Evolutionary conservation across 1,139 yeast genomes (phyloP).

Genomic region (Diutina sp.): DNA sequence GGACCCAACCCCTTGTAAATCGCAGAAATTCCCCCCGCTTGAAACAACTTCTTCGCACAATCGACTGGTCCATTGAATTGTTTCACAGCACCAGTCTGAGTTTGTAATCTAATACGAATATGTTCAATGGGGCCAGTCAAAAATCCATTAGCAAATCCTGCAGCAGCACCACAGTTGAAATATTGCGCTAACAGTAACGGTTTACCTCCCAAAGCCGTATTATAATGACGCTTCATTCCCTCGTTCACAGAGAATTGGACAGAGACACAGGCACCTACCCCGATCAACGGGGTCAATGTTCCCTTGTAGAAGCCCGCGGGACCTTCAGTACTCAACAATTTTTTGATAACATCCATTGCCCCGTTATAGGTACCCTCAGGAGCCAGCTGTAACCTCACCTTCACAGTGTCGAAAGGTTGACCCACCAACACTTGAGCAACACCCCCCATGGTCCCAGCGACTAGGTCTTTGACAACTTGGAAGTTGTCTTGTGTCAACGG

Average conservation of each 20-base stretch:
- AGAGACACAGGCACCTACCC: slow-evolving; percentile 83
- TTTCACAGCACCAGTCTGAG: slow-evolving; percentile 42
- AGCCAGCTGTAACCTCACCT: slow-evolving; percentile 81
- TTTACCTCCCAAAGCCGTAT: slow-evolving; percentile 24
- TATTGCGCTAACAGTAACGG: slow-evolving; percentile 42
- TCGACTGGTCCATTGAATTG: slow-evolving; percentile 68
- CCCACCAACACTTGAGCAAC: slow-evolving; percentile 92
- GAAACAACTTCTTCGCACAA: slow-evolving; percentile 49
- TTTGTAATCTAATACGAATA: slow-evolving; percentile 79
- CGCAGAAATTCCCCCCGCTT: slow-evolving; percentile 42
- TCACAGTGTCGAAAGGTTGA: slow-evolving; percentile 91
- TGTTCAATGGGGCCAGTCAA: slow-evolving; percentile 90
- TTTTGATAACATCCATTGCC: slow-evolving; percentile 64
- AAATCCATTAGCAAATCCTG: slow-evolving; percentile 81
- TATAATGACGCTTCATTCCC: slow-evolving; percentile 72
- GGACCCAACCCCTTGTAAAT: slow-evolving; percentile 72
- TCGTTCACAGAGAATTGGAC: slow-evolving; percentile 79
- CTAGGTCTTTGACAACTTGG: slow-evolving; percentile 66
- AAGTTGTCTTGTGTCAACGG: slow-evolving; percentile 22
- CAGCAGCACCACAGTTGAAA: slow-evolving; percentile 73
- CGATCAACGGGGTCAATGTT: slow-evolving; percentile 67
- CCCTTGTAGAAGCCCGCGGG: slow-evolving; percentile 78
- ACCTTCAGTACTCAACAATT: slow-evolving; percentile 65
- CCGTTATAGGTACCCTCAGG: slow-evolving; percentile 65
- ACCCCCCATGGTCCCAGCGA: slow-evolving; percentile 91